These are phyloP conservation scores for Thielaviopsis musarum DNA, from an alignment of 2,329 filamentous ascomycete genomes.

Conservation along the genomic window DNA sequence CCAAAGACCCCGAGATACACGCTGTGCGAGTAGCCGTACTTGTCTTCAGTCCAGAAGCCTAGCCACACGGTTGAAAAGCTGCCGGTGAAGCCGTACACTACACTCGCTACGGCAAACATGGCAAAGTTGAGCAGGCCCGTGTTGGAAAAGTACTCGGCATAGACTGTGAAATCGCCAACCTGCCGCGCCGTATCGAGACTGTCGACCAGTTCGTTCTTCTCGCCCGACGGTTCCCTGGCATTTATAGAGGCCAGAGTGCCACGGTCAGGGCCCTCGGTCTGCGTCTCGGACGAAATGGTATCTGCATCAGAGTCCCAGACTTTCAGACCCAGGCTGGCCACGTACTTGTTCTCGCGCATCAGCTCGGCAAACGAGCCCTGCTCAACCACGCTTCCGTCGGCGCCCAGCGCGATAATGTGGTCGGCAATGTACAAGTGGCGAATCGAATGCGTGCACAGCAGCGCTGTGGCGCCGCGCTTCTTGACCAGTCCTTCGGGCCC, in stretches of 20 bases:
- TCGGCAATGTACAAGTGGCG: slow-evolving; percentile 23
- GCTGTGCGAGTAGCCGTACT: slow-evolving; percentile 18
- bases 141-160: slow-evolving; percentile 20
- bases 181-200: slow-evolving; percentile 15
- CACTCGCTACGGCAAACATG: slow-evolving; percentile 14
- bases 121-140: slow-evolving; percentile 14
- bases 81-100: slow-evolving; percentile 16
- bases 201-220: neutral
- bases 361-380: slow-evolving; percentile 20
- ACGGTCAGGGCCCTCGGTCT: neutral
- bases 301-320: neutral
- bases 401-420: slow-evolving; percentile 29
- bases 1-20: slow-evolving; percentile 17
- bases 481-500: slow-evolving; percentile 24
- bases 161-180: slow-evolving; percentile 20
- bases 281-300: neutral
- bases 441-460: slow-evolving; percentile 24
- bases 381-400: slow-evolving; percentile 26
- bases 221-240: no score
- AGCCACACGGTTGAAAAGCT: slow-evolving; percentile 24
- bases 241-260: neutral
- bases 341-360: slow-evolving; percentile 21
- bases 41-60: slow-evolving; percentile 23
- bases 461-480: slow-evolving; percentile 21
- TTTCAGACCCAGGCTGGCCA: slow-evolving; percentile 22